A percentile compares a stretch with the other conserved stretches of the same genome.
Conservation (phyloP, 2,329 filamentous ascomycete species). For the Malbranchea zuffiana region DNA sequence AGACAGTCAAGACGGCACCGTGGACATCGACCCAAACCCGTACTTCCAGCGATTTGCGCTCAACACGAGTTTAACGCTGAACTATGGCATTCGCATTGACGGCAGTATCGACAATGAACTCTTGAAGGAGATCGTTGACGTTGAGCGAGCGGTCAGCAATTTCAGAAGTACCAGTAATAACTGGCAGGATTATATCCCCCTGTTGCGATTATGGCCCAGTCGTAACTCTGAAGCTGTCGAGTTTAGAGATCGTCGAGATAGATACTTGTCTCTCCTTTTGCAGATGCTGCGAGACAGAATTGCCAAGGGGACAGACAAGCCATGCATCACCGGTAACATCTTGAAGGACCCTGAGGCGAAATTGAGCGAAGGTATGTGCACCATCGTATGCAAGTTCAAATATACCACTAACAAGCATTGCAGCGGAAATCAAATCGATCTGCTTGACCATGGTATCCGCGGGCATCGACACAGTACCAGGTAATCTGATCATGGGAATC, state of each 20-base stretch:
- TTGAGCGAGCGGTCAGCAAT: constrained; percentile 65
- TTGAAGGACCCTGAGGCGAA: constrained; percentile 59
- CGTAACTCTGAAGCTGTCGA: constrained; percentile 53
- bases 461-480: constrained; percentile 70
- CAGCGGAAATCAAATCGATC: constrained; percentile 67
- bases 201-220: constrained; percentile 54
- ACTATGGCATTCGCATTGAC: constrained; percentile 67
- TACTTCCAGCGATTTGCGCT: constrained; percentile 68
- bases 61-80: constrained; percentile 65
- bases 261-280: constrained; percentile 51
- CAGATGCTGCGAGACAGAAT: constrained; percentile 51
- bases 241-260: constrained; percentile 58
- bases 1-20: constrained; percentile 50
- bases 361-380: constrained; percentile 49
- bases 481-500: constrained; percentile 68
- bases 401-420: constrained; percentile 30
- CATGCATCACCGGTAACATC: constrained; percentile 60
- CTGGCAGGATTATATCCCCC: constrained; percentile 73
- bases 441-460: constrained; percentile 74
- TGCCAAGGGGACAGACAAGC: constrained; percentile 52
- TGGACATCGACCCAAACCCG: constrained; percentile 58
- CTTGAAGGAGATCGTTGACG: constrained; percentile 61
- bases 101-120: constrained; percentile 57
- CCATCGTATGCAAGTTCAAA: neutral
- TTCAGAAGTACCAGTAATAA: constrained; percentile 72